Percentiles rank a stretch among this genome's conserved stretches.
Conservation (phyloP, 2,329 filamentous ascomycete species). For the Neoarthrinium moseri region DNA sequence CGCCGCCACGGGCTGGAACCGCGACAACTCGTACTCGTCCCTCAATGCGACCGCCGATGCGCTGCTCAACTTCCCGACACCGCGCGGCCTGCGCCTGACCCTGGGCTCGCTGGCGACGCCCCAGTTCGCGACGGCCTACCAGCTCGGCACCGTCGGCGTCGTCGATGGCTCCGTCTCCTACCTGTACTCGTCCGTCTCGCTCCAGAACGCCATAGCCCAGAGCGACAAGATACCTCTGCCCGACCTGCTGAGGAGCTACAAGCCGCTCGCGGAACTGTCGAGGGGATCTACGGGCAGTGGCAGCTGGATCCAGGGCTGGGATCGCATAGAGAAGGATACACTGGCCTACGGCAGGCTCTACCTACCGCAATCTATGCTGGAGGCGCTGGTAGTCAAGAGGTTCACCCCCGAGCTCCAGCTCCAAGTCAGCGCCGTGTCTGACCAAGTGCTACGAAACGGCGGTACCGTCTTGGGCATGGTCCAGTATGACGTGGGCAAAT, state of each 20-base stretch:
- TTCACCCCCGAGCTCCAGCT: conserved; percentile 76
- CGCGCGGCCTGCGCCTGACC: conserved; percentile 78
- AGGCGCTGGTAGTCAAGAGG: conserved; percentile 79
- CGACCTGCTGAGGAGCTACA: conserved; percentile 78
- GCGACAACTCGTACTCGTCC: conserved; percentile 87
- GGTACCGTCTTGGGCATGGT: conserved; percentile 72
- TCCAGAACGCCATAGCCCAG: conserved; percentile 63
- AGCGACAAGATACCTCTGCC: conserved; percentile 76
- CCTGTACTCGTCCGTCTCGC: conserved; percentile 84
- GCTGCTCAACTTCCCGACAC: conserved; percentile 84
- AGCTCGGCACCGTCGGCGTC: conserved; percentile 81
- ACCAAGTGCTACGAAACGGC: conserved; percentile 68
- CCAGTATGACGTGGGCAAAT: conserved; percentile 83
- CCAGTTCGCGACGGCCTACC: conserved; percentile 93
- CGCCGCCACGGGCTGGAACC: conserved; percentile 81
- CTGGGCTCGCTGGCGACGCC: conserved; percentile 89
- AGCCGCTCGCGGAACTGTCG: conserved; percentile 66
- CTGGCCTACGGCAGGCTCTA: conserved; percentile 78
- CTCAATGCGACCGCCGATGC: conserved; percentile 82
- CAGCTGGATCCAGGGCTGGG: conserved; percentile 13
- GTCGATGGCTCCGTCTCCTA: conserved; percentile 98
- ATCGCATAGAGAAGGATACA: conserved; percentile 40
- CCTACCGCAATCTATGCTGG: conserved; percentile 79
- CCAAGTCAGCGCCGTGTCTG: conserved; percentile 76
- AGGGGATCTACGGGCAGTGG: not conserved